Base-by-base conservation (phyloP, 2,329 filamentous ascomycete species). In the Aspergillus spinulosporus region DNA sequence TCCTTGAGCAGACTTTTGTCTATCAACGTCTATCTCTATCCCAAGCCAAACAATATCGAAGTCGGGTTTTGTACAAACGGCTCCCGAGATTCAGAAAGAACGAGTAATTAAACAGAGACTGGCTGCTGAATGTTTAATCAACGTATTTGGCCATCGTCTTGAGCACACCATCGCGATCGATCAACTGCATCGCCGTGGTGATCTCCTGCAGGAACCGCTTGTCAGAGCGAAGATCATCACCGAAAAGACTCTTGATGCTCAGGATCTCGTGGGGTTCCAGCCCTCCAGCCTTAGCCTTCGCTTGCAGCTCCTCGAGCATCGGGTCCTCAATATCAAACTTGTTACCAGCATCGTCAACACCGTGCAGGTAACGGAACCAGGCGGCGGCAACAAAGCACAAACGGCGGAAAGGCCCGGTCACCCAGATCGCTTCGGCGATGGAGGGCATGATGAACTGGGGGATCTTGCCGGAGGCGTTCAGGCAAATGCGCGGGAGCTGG, bases 381-480 rank as follows among this genome's bases (percentile, higher is more conserved):
- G 74, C 74, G 37, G 72, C 80, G 0, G 74, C 72, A 54, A 77
- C 76, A 59, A 82, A 81, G 59, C 73, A 78, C 49, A 82, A 69
- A 9, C 80, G 77, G 40, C 77, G 77, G 59, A 74, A 71, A 1
- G 78, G 78, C n/a, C 71, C 75, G 2, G 65, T 73, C 0, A 67
- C 66, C 77, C 76, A 78, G 57, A 82, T 82, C 44, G 66, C 64
- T 56, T 73, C 72, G 42, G 71, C 71, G 49, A 74, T 69, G 1
- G 71, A 72, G 3, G 71, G 71, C 70, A 74, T 73, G 59, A 73
- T 73, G 51, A 74, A 74, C 54, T 74, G 79, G 0, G 80, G 80
- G 39, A 82, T 76, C 76, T 82, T 82, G 72, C 80, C 80, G 4
- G 79, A 81, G 21, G 75, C 80, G 66, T 78, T 78, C 15, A 82